Evolutionary conservation across 192 early-diverging fungal species (phyloP).

Genomic region (Backusella westeae): DNA sequence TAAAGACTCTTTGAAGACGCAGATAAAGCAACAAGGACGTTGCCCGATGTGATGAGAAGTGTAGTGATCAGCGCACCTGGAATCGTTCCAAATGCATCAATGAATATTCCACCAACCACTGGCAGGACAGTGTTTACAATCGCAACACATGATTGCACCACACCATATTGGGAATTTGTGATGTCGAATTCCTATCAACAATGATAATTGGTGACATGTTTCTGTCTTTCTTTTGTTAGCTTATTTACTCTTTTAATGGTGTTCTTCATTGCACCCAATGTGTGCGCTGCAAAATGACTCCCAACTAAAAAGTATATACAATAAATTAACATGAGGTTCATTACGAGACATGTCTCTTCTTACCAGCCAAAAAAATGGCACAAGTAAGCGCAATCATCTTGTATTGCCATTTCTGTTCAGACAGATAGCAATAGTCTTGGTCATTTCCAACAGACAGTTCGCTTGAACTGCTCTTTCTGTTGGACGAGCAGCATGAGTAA

Average conservation of each 20-base stretch:
- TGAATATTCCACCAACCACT: constrained; percentile 50
- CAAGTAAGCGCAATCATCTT: constrained; percentile 57
- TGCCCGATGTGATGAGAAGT: constrained; percentile 53
- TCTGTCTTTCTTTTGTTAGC: neutral
- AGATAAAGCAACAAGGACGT: constrained; percentile 48
- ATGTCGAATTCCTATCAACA: constrained; percentile 56
- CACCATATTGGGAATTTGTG: constrained; percentile 61
- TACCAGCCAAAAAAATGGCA: constrained; percentile 61
- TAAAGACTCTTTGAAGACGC: constrained; percentile 41
- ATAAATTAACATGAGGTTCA: neutral
- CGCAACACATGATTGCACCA: constrained; percentile 59
- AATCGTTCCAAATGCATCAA: constrained; percentile 60
- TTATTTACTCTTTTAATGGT: constrained; percentile 70
- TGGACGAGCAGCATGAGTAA: constrained; percentile 8
- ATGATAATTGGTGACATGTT: neutral
- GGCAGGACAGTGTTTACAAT: constrained; percentile 60
- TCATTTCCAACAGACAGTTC: neutral
- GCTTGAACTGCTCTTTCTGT: neutral
- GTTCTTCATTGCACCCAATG: constrained; percentile 71
- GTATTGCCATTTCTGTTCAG: constrained; percentile 43
- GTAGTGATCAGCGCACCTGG: constrained; percentile 54
- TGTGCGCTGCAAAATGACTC: constrained; percentile 73
- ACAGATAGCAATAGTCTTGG: constrained; percentile 19
- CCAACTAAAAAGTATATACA: constrained; percentile 44
- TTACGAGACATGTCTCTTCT: neutral